Base-by-base conservation (phyloP, 2,329 filamentous ascomycete species). In the Xylariaceae sp. region DNA sequence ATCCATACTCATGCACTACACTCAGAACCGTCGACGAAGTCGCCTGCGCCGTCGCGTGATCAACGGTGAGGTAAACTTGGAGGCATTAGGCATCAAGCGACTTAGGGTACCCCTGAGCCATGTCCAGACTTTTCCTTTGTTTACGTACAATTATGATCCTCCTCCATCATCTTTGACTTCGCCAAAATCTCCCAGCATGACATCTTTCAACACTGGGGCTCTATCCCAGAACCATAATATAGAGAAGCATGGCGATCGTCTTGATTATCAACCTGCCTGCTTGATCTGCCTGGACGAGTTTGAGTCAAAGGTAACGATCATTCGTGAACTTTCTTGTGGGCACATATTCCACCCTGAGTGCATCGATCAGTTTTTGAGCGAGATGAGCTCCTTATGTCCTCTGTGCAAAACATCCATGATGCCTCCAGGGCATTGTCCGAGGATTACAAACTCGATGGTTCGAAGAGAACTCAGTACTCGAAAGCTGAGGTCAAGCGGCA, bases 281-380 rank as follows among this genome's bases (percentile, higher is more conserved):
- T 85, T 90, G n/a, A 96, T 97, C 47, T 99, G 94, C 67, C 80
- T 96, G 1, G 89, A 91, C 49, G 84, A 90, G 54, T 97, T 91
- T 66, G 80, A 88, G 23, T 81, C 85, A 13, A 81, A 83, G 30
- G 74, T 79, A 15, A 88, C 89, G 0, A 82, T 85, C 16, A 92
- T 97, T 50, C 88, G 92, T 50, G 89, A 97, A 72, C 78, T 97
- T 2, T 85, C 91, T 0, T 99, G 94, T 64, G 86, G 88, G 0
- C 94, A 99, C 69, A 93, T 97, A 51, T 99, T 92, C 72, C 93
- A 99, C 62, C 88, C 90, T 0, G 87, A 89, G 60, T 99, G 94
- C 67, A 92, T 97, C 59, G 92, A 97, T 67, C 82, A 86, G 18
- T 96, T 94, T 64, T 77, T 97, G 10, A 79, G 81, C 36, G 80